Percentiles rank a stretch among this genome's conserved stretches.
These are phyloP conservation scores for Chenopodium album DNA, from an alignment of 148 eudicot species.

Conservation along the genomic window DNA sequence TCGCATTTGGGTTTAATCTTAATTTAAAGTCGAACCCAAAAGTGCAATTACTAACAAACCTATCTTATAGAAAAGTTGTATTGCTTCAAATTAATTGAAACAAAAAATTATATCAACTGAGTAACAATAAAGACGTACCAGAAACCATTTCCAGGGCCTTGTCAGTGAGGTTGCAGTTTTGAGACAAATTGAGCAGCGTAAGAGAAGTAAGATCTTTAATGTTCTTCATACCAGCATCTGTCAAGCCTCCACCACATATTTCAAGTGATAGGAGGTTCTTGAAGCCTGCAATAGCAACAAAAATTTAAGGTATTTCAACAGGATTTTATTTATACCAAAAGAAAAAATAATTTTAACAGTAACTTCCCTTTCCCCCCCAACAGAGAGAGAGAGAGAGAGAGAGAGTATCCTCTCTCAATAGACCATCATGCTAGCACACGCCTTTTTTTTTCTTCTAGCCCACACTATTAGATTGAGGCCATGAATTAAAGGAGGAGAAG, in stretches of 20 bases:
- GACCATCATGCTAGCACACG: neutral
- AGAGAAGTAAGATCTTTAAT: slow-evolving; percentile 76
- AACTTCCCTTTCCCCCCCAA: too few species aligned
- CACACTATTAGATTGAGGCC: neutral
- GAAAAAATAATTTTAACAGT: too few species aligned
- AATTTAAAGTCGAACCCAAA: neutral
- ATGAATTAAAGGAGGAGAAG: neutral
- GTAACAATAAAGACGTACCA: slow-evolving; percentile 41
- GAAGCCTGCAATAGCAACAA: slow-evolving; percentile 45
- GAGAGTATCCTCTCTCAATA: neutral
- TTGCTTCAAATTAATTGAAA: neutral
- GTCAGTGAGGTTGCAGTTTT: slow-evolving; percentile 75
- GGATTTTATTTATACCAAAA: neutral
- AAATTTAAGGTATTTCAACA: neutral
- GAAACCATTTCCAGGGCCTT: slow-evolving; percentile 71
- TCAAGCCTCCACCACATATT: slow-evolving; percentile 89
- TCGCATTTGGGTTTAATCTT: too few species aligned
- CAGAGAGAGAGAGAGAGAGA: too few species aligned
- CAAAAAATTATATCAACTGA: neutral
- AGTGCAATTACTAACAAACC: neutral
- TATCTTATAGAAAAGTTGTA: neutral
- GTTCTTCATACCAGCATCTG: slow-evolving; percentile 90
- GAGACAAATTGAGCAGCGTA: slow-evolving; percentile 80
- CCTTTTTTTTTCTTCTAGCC: neutral
- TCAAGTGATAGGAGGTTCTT: slow-evolving; percentile 83